These are phyloP conservation scores for Taphrina communis DNA, from an alignment of 1,139 yeast species.

Conservation along the genomic window DNA sequence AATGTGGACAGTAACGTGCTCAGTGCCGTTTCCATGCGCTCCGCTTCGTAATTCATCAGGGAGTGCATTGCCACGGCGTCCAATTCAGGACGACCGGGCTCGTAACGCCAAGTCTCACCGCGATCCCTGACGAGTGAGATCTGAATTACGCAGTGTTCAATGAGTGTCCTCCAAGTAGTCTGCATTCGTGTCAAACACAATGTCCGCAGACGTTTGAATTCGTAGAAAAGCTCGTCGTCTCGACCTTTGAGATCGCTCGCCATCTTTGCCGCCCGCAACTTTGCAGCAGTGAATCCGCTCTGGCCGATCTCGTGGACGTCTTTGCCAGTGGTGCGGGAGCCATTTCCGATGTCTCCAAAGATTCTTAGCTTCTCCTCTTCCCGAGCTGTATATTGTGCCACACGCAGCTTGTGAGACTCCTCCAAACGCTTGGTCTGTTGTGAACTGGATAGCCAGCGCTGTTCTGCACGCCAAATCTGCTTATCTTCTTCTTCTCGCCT, in stretches of 20 bases:
- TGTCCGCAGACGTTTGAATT: constrained; percentile 15
- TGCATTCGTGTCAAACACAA: constrained; percentile 32
- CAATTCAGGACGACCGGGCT: background rate
- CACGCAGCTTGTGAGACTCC: background rate
- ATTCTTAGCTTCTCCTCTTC: constrained; percentile 1
- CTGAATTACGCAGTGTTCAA: constrained; percentile 29
- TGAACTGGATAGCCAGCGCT: background rate
- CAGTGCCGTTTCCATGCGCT: constrained; percentile 16
- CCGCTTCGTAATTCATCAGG: constrained; percentile 27
- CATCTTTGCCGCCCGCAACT: constrained; percentile 4
- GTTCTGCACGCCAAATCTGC: constrained; percentile 25
- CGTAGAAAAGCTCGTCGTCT: constrained; percentile 18
- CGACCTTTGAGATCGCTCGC: background rate
- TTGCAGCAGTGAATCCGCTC: constrained; percentile 1
- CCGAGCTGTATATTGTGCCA: background rate
- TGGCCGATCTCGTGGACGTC: constrained; percentile 16
- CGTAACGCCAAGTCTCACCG: background rate
- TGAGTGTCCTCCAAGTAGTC: constrained; percentile 21
- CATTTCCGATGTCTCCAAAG: constrained; percentile 36
- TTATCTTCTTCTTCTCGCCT: constrained; percentile 15
- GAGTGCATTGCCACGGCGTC: constrained; percentile 13
- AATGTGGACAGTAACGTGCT: constrained; percentile 8
- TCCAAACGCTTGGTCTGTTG: background rate
- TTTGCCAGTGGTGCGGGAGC: constrained; percentile 7
- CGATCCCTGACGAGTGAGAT: constrained; percentile 23